Evolutionary conservation across 2,329 filamentous ascomycete genomes (phyloP).

Genomic region (Rhynchosporium graminicola): DNA sequence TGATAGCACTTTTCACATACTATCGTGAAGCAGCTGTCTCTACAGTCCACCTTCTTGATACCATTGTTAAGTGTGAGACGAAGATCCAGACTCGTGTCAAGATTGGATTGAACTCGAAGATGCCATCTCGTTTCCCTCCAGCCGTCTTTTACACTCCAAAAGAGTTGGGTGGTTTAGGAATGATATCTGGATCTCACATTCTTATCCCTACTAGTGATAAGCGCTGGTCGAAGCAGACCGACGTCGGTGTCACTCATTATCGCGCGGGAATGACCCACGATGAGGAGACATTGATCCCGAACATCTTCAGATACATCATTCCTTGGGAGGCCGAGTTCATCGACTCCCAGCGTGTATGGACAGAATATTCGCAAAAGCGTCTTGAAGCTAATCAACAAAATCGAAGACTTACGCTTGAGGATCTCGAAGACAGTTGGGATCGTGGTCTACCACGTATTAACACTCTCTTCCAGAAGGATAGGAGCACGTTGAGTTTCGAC

Average conservation of each 20-base stretch:
- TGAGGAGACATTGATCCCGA: slow-evolving; percentile 95
- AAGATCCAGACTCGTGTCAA: slow-evolving; percentile 99
- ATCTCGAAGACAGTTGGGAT: slow-evolving; percentile 98
- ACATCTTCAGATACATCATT: slow-evolving; percentile 99
- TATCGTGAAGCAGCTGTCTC: slow-evolving; percentile 97
- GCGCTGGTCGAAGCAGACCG: slow-evolving; percentile 97
- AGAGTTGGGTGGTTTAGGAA: slow-evolving; percentile 92
- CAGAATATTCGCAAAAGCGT: slow-evolving; percentile 97
- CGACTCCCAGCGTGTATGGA: slow-evolving; percentile 98
- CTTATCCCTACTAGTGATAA: slow-evolving; percentile 97
- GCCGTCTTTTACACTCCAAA: slow-evolving; percentile 99
- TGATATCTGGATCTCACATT: slow-evolving; percentile 99
- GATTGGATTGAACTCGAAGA: slow-evolving; percentile 98
- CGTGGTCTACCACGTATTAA: slow-evolving; percentile 97
- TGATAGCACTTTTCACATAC: slow-evolving; percentile 97
- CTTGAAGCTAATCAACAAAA: slow-evolving; percentile 98
- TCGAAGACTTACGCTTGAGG: slow-evolving; percentile 87
- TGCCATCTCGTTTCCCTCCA: slow-evolving; percentile 97
- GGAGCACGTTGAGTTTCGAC: slow-evolving; percentile 95
- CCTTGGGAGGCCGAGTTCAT: slow-evolving; percentile 99
- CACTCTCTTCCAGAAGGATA: slow-evolving; percentile 97
- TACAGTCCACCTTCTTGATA: slow-evolving; percentile 90
- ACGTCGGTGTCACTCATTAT: slow-evolving; percentile 95
- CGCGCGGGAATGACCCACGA: slow-evolving; percentile 97
- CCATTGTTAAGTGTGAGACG: slow-evolving; percentile 98